phyloP scores from a whole-genome alignment of 2,329 filamentous ascomycete species.

The Fusarium pseudonygamai region DNA sequence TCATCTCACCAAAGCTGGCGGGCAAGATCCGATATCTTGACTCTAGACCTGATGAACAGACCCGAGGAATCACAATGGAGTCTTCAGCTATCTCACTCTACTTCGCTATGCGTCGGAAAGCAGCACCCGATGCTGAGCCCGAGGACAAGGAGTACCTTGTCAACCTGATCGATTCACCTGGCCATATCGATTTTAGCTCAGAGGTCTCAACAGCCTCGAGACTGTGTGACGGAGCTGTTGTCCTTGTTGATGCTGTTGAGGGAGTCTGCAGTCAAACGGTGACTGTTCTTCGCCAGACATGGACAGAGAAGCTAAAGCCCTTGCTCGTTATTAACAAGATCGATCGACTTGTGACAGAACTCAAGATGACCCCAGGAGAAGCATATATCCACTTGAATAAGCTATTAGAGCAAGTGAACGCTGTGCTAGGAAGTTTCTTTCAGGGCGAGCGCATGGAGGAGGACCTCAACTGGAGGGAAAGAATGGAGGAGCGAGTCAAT shows the following conservation, averaged over 20 bases:
- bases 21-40: conserved; percentile 98
- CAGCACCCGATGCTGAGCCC: conserved; percentile 72
- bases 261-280: conserved; percentile 99
- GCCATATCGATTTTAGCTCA: conserved; percentile 98
- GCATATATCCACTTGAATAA: conserved; percentile 90
- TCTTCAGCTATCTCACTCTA: conserved; percentile 97
- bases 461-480: conserved; percentile 93
- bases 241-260: conserved; percentile 95
- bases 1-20: conserved; percentile 96
- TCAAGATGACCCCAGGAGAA: conserved; percentile 91
- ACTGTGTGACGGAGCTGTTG: conserved; percentile 92
- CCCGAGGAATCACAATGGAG: conserved; percentile 99
- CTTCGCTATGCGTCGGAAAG: conserved; percentile 88
- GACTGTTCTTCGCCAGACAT: conserved; percentile 92
- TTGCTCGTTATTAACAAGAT: conserved; percentile 98
- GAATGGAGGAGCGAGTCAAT: conserved; percentile 85
- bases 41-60: conserved; percentile 94
- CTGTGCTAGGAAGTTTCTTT: conserved; percentile 96
- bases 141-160: conserved; percentile 90
- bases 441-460: conserved; percentile 99
- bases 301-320: conserved; percentile 95
- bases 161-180: conserved; percentile 97
- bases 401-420: conserved; percentile 94
- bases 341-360: conserved; percentile 90
- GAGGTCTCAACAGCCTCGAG: conserved; percentile 96